Evolutionary conservation across 106 monocot species (phyloP), one percentile per base, ranked within the genome.

Genomic region (Dioscorea zingiberensis): DNA sequence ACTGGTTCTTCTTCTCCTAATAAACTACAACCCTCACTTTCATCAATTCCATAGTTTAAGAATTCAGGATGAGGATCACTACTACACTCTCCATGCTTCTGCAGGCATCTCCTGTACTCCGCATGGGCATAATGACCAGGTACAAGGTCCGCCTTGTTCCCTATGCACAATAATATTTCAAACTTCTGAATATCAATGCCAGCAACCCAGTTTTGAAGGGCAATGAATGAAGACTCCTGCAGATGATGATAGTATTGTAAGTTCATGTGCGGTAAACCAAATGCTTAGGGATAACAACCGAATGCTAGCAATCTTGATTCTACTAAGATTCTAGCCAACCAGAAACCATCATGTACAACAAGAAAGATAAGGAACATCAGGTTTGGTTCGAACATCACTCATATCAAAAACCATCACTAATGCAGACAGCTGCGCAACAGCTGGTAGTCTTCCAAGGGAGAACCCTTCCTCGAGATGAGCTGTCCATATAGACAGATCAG

Each of bases 401-500:
- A 93, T 87, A 80, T 99, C 98, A 74, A 93, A 99, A 51, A 93
- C 84, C 93, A 99, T 84, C 70, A 93, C 84, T 62, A 99, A 74
- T 68, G 89, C 93, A 59, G 70, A 76, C 62, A 99, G 45, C 64
- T 89, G 76, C 46, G 73, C 71, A 19, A 54, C 63, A 66, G 64
- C 69, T 48, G 80, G 89, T 49, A 93, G 63, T 14, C 48, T 51
- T 29, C 57, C 51, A 27, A 78, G 63, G 21, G 93, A 99, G 61
- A 99, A 84, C 11, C 65, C 82, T 47, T 87, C 78, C 32, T 68
- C 77, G 38, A 93, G 84, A 69, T 98, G 77, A 56, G 82, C 79
- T 27, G 74, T 84, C 98, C 98, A 98, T 47, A 98, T 69, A 44
- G 86, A 93, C 62, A 89, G 60, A 80, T 98, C 89, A 27, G 82